phyloP scores from a whole-genome alignment of 2,329 filamentous ascomycete genomes.

The Scolecobasidium constrictum region DNA sequence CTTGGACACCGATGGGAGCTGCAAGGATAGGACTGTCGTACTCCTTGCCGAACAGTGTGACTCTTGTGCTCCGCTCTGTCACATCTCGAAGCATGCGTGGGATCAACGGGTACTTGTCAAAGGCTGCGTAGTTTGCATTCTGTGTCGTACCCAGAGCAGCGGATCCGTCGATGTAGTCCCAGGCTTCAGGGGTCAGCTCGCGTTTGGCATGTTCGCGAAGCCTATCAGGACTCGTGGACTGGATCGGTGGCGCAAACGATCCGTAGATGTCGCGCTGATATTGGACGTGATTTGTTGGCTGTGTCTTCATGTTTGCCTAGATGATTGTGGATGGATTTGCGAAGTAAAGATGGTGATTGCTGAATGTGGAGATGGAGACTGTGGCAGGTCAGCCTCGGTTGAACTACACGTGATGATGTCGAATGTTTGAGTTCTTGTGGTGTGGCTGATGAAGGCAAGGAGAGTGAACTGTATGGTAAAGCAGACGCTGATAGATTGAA shows the following conservation, averaged over 20 bases:
- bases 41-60: constrained; percentile 25
- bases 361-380: no score
- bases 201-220: constrained; percentile 26
- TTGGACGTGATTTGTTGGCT: constrained; percentile 21
- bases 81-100: constrained; percentile 29
- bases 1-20: constrained; percentile 60
- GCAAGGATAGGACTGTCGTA: constrained; percentile 46
- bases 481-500: no score
- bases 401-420: no score
- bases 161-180: constrained; percentile 27
- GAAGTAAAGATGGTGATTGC: no score
- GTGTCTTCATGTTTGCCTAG: neutral
- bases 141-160: constrained; percentile 27
- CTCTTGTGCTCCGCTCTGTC: constrained; percentile 17
- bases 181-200: constrained; percentile 25
- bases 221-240: constrained; percentile 28
- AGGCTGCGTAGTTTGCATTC: constrained; percentile 25
- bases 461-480: no score
- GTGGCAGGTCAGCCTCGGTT: no score
- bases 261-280: constrained; percentile 28
- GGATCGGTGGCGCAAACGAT: constrained; percentile 24
- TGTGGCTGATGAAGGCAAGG: no score
- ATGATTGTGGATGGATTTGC: no score
- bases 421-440: no score
- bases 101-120: constrained; percentile 26